phyloP scores from a whole-genome alignment of 2,329 filamentous ascomycete genomes.

The Claviceps africana region DNA sequence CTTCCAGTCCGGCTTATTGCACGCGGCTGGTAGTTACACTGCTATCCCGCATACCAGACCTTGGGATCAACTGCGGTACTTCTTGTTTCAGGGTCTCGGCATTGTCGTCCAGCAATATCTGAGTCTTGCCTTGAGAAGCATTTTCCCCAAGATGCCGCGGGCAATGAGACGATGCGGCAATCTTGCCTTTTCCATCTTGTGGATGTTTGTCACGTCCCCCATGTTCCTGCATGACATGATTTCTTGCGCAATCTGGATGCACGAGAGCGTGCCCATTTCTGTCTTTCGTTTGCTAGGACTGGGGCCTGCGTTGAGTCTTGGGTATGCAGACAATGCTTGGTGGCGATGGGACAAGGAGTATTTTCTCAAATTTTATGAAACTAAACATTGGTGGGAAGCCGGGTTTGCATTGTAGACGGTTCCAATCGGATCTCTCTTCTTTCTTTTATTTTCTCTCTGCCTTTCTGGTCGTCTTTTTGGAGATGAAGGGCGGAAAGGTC shows the following conservation, averaged over 20 bases:
- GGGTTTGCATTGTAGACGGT: constrained; percentile 18
- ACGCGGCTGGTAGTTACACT: constrained; percentile 56
- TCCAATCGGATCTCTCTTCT: not conserved
- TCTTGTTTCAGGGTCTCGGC: constrained; percentile 54
- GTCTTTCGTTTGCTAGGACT: constrained; percentile 51
- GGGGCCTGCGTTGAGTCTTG: constrained; percentile 27
- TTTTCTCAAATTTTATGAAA: constrained; percentile 41
- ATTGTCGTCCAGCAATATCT: constrained; percentile 43
- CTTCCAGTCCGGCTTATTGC: constrained; percentile 51
- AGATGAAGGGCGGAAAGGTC: too few relatives aligned
- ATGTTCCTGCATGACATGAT: constrained; percentile 66
- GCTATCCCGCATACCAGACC: constrained; percentile 37
- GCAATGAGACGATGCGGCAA: constrained; percentile 41
- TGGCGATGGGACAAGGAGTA: constrained; percentile 51
- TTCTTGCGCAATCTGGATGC: constrained; percentile 59
- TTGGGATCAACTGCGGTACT: constrained; percentile 53
- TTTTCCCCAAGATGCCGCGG: constrained; percentile 27
- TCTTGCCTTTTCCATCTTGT: constrained; percentile 44
- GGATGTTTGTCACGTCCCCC: constrained; percentile 53
- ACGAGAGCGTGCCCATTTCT: constrained; percentile 71
- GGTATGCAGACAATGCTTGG: constrained; percentile 37
- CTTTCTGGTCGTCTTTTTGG: too few relatives aligned
- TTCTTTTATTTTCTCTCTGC: too few relatives aligned
- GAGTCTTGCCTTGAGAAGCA: constrained; percentile 18
- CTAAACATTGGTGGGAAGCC: constrained; percentile 46